Percentiles rank a stretch among this genome's conserved stretches.
These are phyloP conservation scores for Psilocybe sp. DNA, from an alignment of 768 basidiomycete species.

Conservation along the genomic window DNA sequence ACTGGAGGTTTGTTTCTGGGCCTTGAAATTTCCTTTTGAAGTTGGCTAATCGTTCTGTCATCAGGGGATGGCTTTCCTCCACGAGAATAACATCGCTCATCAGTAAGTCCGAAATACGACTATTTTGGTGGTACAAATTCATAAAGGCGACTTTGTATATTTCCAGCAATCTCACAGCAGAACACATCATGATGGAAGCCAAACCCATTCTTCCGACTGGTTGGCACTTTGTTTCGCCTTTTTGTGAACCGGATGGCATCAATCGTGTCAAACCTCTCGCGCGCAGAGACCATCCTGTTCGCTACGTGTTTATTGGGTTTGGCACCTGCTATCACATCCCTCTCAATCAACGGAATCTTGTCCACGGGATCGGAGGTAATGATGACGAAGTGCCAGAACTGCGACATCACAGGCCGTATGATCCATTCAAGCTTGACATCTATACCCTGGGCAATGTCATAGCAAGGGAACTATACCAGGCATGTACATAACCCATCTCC, in stretches of 20 bases:
- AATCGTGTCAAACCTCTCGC: constrained; percentile 22
- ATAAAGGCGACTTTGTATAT: background rate
- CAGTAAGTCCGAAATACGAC: constrained; percentile 15
- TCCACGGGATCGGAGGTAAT: constrained; percentile 19
- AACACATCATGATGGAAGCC: constrained; percentile 38
- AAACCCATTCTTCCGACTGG: constrained; percentile 27
- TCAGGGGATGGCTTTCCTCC: constrained; percentile 29
- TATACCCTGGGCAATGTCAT: constrained; percentile 28
- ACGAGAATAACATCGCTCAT: constrained; percentile 29
- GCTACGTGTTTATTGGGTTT: constrained; percentile 37
- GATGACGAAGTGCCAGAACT: constrained; percentile 25
- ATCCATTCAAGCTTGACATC: constrained; percentile 28
- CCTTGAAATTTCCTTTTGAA: constrained; percentile 3
- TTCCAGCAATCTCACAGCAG: constrained; percentile 26
- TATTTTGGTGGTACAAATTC: background rate
- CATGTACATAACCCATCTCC: constrained; percentile 12
- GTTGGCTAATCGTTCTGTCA: background rate
- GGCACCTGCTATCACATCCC: constrained; percentile 22
- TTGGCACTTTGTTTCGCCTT: constrained; percentile 31
- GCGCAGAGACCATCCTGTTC: constrained; percentile 32
- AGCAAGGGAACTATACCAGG: constrained; percentile 22
- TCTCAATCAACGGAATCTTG: constrained; percentile 15
- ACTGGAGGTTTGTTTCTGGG: constrained; percentile 20
- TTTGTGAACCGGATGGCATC: constrained; percentile 28
- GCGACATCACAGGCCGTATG: constrained; percentile 17